Percentiles rank a stretch among this genome's conserved stretches.
Conservation (phyloP, 2,329 filamentous ascomycete genomes). For the Huntiella bhutanensis region DNA sequence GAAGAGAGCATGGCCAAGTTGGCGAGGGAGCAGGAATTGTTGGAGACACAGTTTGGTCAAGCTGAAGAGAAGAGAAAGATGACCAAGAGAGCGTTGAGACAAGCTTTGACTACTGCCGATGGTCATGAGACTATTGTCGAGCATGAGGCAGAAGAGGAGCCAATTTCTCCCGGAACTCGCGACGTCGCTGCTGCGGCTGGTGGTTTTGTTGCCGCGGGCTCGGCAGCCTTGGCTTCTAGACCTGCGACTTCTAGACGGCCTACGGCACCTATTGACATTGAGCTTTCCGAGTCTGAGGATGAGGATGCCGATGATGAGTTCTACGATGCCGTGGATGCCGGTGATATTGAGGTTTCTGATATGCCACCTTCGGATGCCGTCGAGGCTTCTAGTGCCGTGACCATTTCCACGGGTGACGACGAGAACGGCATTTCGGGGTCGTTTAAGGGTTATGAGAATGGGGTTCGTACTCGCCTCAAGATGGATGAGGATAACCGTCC, state of each 20-base stretch:
- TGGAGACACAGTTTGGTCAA: conserved; percentile 74
- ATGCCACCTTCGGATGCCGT: conserved; percentile 35
- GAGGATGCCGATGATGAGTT: conserved; percentile 71
- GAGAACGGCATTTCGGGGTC: conserved; percentile 51
- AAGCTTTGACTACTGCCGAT: conserved; percentile 54
- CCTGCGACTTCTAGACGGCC: conserved; percentile 1
- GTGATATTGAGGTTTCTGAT: conserved; percentile 64
- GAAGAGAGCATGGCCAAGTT: conserved; percentile 97
- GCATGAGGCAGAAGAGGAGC: conserved; percentile 18
- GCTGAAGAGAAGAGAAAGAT: conserved; percentile 77
- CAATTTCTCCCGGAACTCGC: background rate
- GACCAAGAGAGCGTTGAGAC: conserved; percentile 75
- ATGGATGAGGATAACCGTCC: conserved; percentile 85
- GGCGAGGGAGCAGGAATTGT: conserved; percentile 80
- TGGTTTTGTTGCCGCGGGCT: background rate
- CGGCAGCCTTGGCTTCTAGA: background rate
- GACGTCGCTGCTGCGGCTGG: background rate
- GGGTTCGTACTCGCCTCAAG: conserved; percentile 58
- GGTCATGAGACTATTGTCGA: conserved; percentile 18
- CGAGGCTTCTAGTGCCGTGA: conserved; percentile 18
- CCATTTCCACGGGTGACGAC: conserved; percentile 20
- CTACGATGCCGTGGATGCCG: conserved; percentile 89
- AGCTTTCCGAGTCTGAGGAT: conserved; percentile 59
- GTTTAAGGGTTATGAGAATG: conserved; percentile 83
- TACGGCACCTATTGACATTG: conserved; percentile 8